These are phyloP conservation scores for Ceriops decandra DNA, from an alignment of 345 rosid species.

Conservation along the genomic window DNA sequence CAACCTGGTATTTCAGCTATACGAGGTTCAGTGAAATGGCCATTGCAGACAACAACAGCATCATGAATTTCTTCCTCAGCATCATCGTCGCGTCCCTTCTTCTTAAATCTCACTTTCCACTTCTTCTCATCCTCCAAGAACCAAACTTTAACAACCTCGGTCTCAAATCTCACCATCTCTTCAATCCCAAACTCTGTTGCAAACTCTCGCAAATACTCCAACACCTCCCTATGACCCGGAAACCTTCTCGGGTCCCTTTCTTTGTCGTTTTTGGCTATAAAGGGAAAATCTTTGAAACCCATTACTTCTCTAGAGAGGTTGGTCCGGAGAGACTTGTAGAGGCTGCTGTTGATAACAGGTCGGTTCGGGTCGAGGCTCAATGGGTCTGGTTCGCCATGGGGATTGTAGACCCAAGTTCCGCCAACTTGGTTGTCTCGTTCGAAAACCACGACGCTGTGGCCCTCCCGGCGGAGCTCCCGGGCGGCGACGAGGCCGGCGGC, in stretches of 20 bases:
- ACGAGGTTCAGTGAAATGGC: conserved; percentile 68
- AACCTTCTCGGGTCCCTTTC: conserved; percentile 61
- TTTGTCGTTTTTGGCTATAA: conserved; percentile 28
- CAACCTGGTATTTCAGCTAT: conserved; percentile 60
- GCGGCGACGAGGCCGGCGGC: conserved; percentile 77
- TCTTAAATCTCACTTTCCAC: conserved; percentile 57
- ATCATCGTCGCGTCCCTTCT: conserved; percentile 10
- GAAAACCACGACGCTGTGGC: conserved; percentile 70
- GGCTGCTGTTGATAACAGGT: conserved; percentile 54
- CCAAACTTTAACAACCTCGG: conserved; percentile 47
- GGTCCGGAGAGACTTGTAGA: conserved; percentile 78
- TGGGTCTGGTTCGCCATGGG: conserved; percentile 58
- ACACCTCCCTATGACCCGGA: conserved; percentile 72
- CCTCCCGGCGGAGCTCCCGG: conserved; percentile 72
- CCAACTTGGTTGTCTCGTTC: conserved; percentile 65
- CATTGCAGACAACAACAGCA: conserved; percentile 72
- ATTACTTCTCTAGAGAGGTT: conserved; percentile 82
- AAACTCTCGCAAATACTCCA: conserved; percentile 56
- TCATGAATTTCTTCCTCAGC: conserved; percentile 46
- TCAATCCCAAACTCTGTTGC: conserved; percentile 53
- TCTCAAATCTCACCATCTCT: conserved; percentile 59
- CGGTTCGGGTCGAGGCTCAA: conserved; percentile 59
- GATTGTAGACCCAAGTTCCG: conserved; percentile 75
- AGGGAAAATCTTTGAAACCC: conserved; percentile 79
- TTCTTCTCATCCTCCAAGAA: conserved; percentile 29